Evolutionary conservation across 345 rosid species (phyloP), one percentile per base, ranked within the genome.

Genomic region (Eucalyptus curtisii): DNA sequence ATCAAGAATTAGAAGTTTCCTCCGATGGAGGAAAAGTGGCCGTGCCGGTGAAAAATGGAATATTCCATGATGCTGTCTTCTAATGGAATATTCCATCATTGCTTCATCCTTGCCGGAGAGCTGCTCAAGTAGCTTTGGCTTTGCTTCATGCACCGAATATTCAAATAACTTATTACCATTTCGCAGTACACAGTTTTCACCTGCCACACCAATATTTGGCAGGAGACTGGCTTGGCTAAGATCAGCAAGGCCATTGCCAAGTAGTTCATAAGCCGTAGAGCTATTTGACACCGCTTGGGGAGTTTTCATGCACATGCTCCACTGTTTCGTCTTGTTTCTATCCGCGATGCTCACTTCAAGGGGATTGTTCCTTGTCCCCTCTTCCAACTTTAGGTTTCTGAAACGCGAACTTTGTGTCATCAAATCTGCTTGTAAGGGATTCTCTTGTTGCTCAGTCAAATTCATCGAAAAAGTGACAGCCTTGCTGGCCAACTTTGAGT

Each of bases 1-100:
- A 91, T 98, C 98, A 91, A 97, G 97, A 90, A 97, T 93, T 44
- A 96, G 94, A 89, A 96, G 98, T 44, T 94, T 96, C 89, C 88
- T 92, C 47, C 86, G 68, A 5, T 16, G 88, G 50, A 89, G 33
- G 49, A 52, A 40, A 68, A 71, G 86, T 89, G 87, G 88, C 85
- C 45, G 61, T 86, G 84, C 30, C 13, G 85, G 86, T 8, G 85
- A 88, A 90, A 87, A 80, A 49, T 50, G 30, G 25, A 86, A 89
- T 31, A 53, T 47, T 85, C 45, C 87, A 13, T 59, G 59, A 31
- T 53, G 85, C 86, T 53, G 49, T 86, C 52, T 85, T 89, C 55
- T 22, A 53, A 33, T 66, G 66, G 81, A 87, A 71, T 79, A 66
- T 47, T 76, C 49, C 86, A 89, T 86, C 61, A 89, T 81, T 49